Percentiles rank a stretch among this genome's conserved stretches.
Conservation (phyloP, 176 grass and related monocot genomes). For the Cenchrus purpureus region DNA sequence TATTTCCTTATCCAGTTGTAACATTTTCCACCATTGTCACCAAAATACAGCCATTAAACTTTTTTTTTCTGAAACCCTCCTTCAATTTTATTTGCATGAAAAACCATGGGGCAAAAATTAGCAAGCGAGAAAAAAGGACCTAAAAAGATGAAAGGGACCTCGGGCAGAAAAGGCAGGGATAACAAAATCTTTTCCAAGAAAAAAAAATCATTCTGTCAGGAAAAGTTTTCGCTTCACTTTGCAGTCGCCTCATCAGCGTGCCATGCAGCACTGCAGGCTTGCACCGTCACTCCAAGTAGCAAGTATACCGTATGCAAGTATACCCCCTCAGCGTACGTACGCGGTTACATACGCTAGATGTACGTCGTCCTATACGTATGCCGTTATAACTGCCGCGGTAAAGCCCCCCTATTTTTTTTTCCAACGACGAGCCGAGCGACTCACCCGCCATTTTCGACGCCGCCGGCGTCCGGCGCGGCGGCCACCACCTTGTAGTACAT, state of each 20-base stretch:
- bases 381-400: conserved; percentile 51
- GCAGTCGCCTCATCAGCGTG: background rate
- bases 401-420: conserved; percentile 15
- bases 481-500: conserved; percentile 94
- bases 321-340: background rate
- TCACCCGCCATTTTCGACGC: conserved; percentile 34
- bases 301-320: background rate
- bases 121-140: conserved; percentile 1
- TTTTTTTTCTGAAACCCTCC: no score
- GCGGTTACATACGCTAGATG: background rate
- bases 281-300: background rate
- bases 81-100: background rate
- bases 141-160: conserved; percentile 5
- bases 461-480: conserved; percentile 39
- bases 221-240: conserved; percentile 20
- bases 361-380: conserved; percentile 2
- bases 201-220: conserved; percentile 17
- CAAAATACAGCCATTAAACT: background rate
- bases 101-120: background rate
- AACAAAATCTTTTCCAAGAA: conserved; percentile 26
- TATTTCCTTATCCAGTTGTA: background rate
- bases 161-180: conserved; percentile 28
- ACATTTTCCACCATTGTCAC: background rate
- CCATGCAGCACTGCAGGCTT: background rate
- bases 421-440: conserved; percentile 20